Base-by-base conservation (phyloP, 805 yeast genomes). In the Kodamaea fukazawae region DNA sequence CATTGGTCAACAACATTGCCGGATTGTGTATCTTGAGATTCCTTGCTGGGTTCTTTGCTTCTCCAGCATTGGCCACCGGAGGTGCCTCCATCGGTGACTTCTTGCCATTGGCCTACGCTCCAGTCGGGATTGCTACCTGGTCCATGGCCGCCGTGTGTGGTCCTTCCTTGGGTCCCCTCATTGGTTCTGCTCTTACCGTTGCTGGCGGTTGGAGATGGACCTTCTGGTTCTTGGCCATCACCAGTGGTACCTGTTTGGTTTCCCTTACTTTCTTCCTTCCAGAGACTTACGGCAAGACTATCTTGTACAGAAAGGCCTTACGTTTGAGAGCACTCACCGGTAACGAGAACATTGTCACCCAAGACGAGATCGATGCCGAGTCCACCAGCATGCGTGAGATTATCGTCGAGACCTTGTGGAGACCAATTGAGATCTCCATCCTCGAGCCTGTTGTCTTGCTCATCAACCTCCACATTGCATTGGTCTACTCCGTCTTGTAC, bases 51-150 rank as follows among this genome's bases (percentile, higher is more conserved):
- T 47, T 79, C 18, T 69, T 76, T 42, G 74, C 81, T 9, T 69
- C 79, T 3, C 83, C 85, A 4, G 30, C 34, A 11, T 29, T 37
- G 15, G 41, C 32, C 13, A 50, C 79, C 29, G 83, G 84, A 32
- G 82, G 78, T 44, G 85, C 81, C 8, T 63, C 77, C 4, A 54
- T 78, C 29, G 71, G 75, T 23, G 85, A 79, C 53, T 58, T 79
- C 33, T 54, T 73, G 20, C 35, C 54, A 3, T 54, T 65, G 12
- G 67, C 76, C 4, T 59, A 60, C 39, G 54, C 69, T 28, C 78
- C 82, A 2, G 45, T 70, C 14, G 72, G 73, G 3, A 58, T 79
- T 36, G 75, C 75, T 7, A 41, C 63, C 4, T 79, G 83, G 83
- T 63, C 78, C 14, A 49, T 72, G 20, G 79, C 75, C 36, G 75